Conservation (phyloP, 352 stramenopile genomes). For the Paralagenidium karlingii region DNA sequence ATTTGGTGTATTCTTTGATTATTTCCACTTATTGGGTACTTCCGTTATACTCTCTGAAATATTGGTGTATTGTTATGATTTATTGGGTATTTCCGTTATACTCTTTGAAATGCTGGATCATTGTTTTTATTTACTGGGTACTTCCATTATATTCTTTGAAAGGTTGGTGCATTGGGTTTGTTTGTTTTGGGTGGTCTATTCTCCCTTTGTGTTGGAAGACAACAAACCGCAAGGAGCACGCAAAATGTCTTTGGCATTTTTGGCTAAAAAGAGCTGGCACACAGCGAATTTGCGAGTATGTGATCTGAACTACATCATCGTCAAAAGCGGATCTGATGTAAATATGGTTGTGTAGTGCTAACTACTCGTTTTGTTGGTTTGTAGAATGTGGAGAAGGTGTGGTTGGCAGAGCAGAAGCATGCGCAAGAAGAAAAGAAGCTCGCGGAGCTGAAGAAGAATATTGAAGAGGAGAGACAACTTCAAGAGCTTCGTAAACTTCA, state of each 20-base stretch:
- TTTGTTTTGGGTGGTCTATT: too few relatives aligned
- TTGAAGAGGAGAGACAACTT: slow-evolving; percentile 92
- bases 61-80: background rate
- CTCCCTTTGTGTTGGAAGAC: too few relatives aligned
- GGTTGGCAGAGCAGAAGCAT: slow-evolving; percentile 93
- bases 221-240: too few relatives aligned
- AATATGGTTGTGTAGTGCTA: background rate
- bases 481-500: slow-evolving; percentile 91
- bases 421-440: slow-evolving; percentile 88
- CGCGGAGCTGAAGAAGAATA: slow-evolving; percentile 91
- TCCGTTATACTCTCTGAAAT: background rate
- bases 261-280: slow-evolving; percentile 97
- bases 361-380: background rate
- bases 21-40: too few relatives aligned
- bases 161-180: too few relatives aligned
- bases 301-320: background rate
- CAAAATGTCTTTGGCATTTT: slow-evolving; percentile 87
- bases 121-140: slow-evolving; percentile 1
- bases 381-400: slow-evolving; percentile 96
- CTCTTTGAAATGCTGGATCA: background rate
- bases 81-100: slow-evolving; percentile 2
- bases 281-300: slow-evolving; percentile 87
- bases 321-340: background rate
- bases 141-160: too few relatives aligned
- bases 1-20: too few relatives aligned